These are phyloP conservation scores for Diplogelasinospora grovesii DNA, from an alignment of 495 filamentous ascomycete species.

Conservation along the genomic window DNA sequence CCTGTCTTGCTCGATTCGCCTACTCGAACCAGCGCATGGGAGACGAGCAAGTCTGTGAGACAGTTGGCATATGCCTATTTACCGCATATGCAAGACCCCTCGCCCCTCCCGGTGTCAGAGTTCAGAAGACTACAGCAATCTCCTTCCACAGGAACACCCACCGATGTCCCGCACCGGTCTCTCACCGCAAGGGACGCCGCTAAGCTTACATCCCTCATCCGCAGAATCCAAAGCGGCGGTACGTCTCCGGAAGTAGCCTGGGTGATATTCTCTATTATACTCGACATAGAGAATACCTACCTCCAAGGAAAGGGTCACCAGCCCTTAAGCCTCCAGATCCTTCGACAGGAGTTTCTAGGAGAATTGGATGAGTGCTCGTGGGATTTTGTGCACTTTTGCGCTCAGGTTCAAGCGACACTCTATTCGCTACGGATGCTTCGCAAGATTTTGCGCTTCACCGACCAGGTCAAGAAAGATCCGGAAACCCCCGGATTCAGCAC, in stretches of 20 bases:
- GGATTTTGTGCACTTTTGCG: slow-evolving; percentile 57
- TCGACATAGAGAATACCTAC: slow-evolving; percentile 35
- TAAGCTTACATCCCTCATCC: slow-evolving; percentile 8
- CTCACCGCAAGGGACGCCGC: slow-evolving; percentile 4
- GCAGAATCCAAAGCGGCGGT: background rate
- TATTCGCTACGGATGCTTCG: slow-evolving; percentile 62
- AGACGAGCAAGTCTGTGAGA: slow-evolving; percentile 44
- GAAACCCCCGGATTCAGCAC: too few relatives aligned
- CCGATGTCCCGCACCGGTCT: slow-evolving; percentile 6
- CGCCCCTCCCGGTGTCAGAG: slow-evolving; percentile 16
- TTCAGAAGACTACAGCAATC: slow-evolving; percentile 25
- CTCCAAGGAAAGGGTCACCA: slow-evolving; percentile 19
- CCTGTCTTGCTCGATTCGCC: slow-evolving; percentile 54
- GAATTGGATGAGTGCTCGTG: slow-evolving; percentile 35
- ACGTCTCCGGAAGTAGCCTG: slow-evolving; percentile 19
- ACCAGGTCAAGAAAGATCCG: background rate
- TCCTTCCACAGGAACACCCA: slow-evolving; percentile 12
- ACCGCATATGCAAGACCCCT: slow-evolving; percentile 26
- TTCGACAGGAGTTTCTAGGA: slow-evolving; percentile 16
- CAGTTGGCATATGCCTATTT: slow-evolving; percentile 54
- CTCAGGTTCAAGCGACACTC: slow-evolving; percentile 53
- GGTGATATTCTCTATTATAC: slow-evolving; percentile 34
- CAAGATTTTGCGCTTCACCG: slow-evolving; percentile 42
- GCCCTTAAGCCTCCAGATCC: slow-evolving; percentile 18
- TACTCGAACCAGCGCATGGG: slow-evolving; percentile 57